These are phyloP conservation scores for Starmerella lactis-condensi DNA, from an alignment of 805 yeast genomes.

Conservation along the genomic window DNA sequence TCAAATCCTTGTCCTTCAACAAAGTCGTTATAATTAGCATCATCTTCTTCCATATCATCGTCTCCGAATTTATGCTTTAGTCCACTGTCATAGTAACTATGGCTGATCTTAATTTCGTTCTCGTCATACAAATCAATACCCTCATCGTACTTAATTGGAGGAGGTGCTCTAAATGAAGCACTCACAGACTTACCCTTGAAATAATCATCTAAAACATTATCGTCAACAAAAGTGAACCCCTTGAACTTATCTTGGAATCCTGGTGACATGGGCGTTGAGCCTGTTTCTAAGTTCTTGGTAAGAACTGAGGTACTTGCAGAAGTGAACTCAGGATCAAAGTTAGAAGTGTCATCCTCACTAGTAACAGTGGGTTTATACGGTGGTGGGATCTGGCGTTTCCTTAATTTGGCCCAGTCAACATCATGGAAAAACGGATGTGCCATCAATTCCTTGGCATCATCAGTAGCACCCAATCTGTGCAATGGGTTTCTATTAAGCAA, in stretches of 20 bases:
- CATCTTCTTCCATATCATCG: conserved; percentile 16
- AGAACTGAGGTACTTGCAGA: conserved; percentile 64
- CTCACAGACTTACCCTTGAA: conserved; percentile 24
- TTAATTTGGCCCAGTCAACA: conserved; percentile 71
- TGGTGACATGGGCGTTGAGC: conserved; percentile 66
- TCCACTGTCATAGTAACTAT: conserved; percentile 20
- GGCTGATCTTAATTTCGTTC: conserved; percentile 21
- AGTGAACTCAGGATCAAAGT: conserved; percentile 96
- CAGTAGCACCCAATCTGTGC: conserved; percentile 78
- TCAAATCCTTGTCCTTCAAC: conserved; percentile 75
- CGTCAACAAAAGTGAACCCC: conserved; percentile 94
- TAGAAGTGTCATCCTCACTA: conserved; percentile 84
- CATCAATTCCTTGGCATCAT: conserved; percentile 81
- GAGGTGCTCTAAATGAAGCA: conserved; percentile 13
- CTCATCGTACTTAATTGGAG: conserved; percentile 18
- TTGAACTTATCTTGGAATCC: conserved; percentile 92
- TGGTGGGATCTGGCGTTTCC: conserved; percentile 72
- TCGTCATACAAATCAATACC: conserved; percentile 24
- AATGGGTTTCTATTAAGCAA: conserved; percentile 85
- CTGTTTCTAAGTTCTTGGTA: conserved; percentile 34
- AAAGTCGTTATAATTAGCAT: conserved; percentile 37
- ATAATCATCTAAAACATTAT: conserved; percentile 77
- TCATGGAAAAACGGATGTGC: conserved; percentile 86
- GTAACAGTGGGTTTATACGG: conserved; percentile 89
- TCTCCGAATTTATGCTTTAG: conserved; percentile 18